Conservation (phyloP, 2,329 filamentous ascomycete genomes). For the Ceratocystis variospora region DNA sequence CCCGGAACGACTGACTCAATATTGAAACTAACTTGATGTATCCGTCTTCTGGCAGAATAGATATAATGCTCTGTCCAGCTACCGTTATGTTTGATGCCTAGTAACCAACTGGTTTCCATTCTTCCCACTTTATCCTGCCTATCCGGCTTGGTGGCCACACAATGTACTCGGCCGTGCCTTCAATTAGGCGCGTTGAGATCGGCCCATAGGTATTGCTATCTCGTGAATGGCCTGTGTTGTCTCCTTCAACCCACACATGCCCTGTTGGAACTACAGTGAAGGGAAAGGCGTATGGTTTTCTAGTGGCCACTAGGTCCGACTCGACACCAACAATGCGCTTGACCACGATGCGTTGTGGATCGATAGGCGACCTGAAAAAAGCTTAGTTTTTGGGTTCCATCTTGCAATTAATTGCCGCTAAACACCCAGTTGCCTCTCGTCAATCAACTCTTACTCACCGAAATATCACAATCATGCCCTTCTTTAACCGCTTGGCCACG, state of each 20-base stretch:
- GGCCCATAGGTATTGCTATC: conserved; percentile 91
- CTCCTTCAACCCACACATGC: conserved; percentile 92
- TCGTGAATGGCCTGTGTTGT: conserved; percentile 36
- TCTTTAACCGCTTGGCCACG: conserved; percentile 42
- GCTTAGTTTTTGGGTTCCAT: background rate
- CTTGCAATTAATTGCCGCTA: too few species aligned
- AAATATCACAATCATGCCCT: conserved; percentile 65
- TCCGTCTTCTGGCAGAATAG: background rate
- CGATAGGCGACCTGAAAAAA: conserved; percentile 49
- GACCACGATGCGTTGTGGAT: conserved; percentile 55
- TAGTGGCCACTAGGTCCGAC: conserved; percentile 41
- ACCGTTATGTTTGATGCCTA: too few species aligned
- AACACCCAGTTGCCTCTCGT: background rate
- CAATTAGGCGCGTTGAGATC: conserved; percentile 59
- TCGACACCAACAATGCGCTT: conserved; percentile 74
- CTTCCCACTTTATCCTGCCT: conserved; percentile 32
- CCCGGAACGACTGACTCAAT: background rate
- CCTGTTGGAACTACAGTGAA: conserved; percentile 56
- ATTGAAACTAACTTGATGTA: background rate
- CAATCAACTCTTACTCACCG: conserved; percentile 32
- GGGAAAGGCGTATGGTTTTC: conserved; percentile 16
- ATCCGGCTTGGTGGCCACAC: conserved; percentile 53
- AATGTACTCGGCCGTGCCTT: conserved; percentile 59
- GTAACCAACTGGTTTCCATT: background rate
- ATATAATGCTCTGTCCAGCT: background rate